phyloP scores from a whole-genome alignment of 2,329 filamentous ascomycete genomes.

The Xylaria sp. region DNA sequence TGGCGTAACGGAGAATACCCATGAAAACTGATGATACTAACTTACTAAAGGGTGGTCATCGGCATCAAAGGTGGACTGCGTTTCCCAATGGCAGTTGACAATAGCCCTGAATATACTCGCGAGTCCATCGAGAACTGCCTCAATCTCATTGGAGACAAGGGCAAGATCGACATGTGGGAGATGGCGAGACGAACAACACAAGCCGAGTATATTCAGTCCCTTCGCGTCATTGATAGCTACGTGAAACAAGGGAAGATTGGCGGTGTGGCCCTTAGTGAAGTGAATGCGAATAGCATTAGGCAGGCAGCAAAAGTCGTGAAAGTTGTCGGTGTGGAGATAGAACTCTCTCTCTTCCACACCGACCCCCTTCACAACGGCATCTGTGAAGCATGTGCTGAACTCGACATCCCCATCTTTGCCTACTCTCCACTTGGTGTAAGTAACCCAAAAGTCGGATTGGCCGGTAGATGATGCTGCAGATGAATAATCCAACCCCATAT shows the following conservation, averaged over 20 bases:
- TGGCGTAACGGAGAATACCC: no score
- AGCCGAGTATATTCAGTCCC: slow-evolving; percentile 48
- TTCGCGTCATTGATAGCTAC: slow-evolving; percentile 46
- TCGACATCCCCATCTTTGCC: slow-evolving; percentile 65
- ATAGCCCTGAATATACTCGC: slow-evolving; percentile 58
- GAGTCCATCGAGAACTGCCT: slow-evolving; percentile 62
- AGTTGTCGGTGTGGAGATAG: slow-evolving; percentile 51
- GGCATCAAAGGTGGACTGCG: slow-evolving; percentile 62
- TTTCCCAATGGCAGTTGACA: slow-evolving; percentile 38
- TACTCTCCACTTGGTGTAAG: slow-evolving; percentile 60
- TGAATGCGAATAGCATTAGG: slow-evolving; percentile 49
- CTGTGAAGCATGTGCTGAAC: slow-evolving; percentile 55
- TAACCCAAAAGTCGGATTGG: background rate
- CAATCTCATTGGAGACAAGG: slow-evolving; percentile 51
- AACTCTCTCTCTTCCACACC: slow-evolving; percentile 50
- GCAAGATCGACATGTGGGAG: slow-evolving; percentile 62
- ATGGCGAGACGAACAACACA: slow-evolving; percentile 58
- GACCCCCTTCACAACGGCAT: slow-evolving; percentile 50
- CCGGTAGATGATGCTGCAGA: background rate
- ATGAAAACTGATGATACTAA: background rate
- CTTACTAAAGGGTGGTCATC: slow-evolving; percentile 26
- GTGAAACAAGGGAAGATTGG: slow-evolving; percentile 52
- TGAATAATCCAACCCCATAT: background rate
- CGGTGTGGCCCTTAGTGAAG: slow-evolving; percentile 51
- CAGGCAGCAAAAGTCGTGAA: slow-evolving; percentile 45